Conservation (phyloP, 176 grass and related monocot genomes). For the Oryza officinalis region DNA sequence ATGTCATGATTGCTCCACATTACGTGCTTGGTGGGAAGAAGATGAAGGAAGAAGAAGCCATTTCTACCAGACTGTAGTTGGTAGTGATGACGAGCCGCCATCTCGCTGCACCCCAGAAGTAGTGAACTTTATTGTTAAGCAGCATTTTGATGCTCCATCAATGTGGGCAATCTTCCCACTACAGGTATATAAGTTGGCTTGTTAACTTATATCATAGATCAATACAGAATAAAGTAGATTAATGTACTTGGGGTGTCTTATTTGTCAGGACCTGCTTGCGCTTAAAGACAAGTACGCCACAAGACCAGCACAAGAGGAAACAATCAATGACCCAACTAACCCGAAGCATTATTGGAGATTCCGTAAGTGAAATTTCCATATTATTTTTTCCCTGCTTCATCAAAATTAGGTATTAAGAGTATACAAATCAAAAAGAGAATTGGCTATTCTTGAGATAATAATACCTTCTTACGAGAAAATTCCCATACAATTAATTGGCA, state of each 20-base stretch:
- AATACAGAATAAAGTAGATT: conserved; percentile 18
- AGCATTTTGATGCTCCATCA: conserved; percentile 82
- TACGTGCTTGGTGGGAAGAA: conserved; percentile 99
- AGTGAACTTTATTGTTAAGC: conserved; percentile 77
- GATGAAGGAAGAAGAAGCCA: conserved; percentile 73
- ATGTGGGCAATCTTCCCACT: conserved; percentile 99
- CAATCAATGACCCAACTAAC: conserved; percentile 98
- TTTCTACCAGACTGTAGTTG: conserved; percentile 70
- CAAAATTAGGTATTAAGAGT: neutral
- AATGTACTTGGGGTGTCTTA: conserved; percentile 15
- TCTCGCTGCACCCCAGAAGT: conserved; percentile 80
- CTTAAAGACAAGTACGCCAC: conserved; percentile 92
- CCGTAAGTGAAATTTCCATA: conserved; percentile 57
- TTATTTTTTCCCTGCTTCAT: neutral
- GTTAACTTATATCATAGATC: conserved; percentile 7
- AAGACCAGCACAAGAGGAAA: conserved; percentile 86
- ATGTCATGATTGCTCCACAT: conserved; percentile 95
- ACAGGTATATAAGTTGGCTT: conserved; percentile 58
- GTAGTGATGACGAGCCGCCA: conserved; percentile 68
- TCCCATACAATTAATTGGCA: neutral
- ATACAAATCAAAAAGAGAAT: neutral
- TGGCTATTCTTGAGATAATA: conserved; percentile 19
- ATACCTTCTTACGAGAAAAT: conserved; percentile 4
- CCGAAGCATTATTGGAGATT: conserved; percentile 99
- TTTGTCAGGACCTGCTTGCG: conserved; percentile 85